A percentile compares a stretch with the other conserved stretches of the same genome.
Conservation (phyloP, 192 early-diverging fungal species). For the Coemansia reversa region DNA sequence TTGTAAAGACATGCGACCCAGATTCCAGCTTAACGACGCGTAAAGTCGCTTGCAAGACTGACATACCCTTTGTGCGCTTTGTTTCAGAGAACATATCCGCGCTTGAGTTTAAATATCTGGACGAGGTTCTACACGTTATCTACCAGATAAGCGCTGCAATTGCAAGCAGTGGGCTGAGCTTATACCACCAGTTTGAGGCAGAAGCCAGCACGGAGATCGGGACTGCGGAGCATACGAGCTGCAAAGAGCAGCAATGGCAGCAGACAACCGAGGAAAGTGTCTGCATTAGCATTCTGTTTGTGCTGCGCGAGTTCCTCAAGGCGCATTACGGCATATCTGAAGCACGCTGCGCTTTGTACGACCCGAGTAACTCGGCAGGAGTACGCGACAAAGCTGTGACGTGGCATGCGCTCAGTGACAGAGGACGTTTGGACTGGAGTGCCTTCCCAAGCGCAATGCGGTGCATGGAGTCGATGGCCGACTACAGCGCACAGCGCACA, state of each 20-base stretch:
- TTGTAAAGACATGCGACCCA: conserved; percentile 72
- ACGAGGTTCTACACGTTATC: conserved; percentile 77
- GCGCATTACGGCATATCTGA: conserved; percentile 58
- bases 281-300: conserved; percentile 62
- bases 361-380: conserved; percentile 46
- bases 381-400: conserved; percentile 60
- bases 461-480: conserved; percentile 34
- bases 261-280: conserved; percentile 58
- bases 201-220: conserved; percentile 9
- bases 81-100: conserved; percentile 80
- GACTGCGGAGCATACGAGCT: background rate
- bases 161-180: conserved; percentile 66
- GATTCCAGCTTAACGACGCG: conserved; percentile 32
- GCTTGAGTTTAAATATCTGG: conserved; percentile 74
- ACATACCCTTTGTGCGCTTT: conserved; percentile 68
- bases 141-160: conserved; percentile 73
- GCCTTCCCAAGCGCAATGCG: conserved; percentile 32
- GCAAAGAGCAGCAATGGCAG: conserved; percentile 8
- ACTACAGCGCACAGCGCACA: conserved; percentile 35
- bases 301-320: conserved; percentile 65
- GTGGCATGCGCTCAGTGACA: conserved; percentile 40
- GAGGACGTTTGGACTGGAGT: conserved; percentile 47
- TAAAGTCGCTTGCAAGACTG: conserved; percentile 28
- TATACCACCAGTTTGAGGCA: conserved; percentile 53
- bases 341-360: conserved; percentile 54